Conservation (phyloP, 495 filamentous ascomycete species). For the Penicillium fimorum region DNA sequence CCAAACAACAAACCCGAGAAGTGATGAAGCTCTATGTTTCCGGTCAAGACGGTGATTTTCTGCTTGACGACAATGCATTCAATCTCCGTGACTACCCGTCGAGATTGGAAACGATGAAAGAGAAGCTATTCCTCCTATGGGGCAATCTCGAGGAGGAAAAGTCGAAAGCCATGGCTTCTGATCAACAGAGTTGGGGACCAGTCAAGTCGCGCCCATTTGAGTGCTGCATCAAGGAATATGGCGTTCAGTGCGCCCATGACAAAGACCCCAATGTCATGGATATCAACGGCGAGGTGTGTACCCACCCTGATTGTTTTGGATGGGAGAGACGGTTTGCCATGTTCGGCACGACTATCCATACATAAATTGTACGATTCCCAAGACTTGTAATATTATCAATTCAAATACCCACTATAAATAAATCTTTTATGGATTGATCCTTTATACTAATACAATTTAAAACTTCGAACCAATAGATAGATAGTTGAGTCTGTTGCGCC, state of each 20-base stretch:
- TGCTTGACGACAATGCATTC: conserved; percentile 64
- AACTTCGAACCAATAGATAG: background rate
- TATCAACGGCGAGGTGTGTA: conserved; percentile 28
- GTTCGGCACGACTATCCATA: conserved; percentile 48
- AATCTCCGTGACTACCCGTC: conserved; percentile 56
- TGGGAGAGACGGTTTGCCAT: conserved; percentile 54
- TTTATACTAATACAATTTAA: conserved; percentile 14
- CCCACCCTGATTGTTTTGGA: conserved; percentile 35
- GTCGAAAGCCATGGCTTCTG: conserved; percentile 14
- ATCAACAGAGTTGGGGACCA: conserved; percentile 13
- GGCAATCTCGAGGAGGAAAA: conserved; percentile 78
- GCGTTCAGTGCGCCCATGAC: conserved; percentile 40
- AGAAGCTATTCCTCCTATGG: conserved; percentile 81
- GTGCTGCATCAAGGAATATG: conserved; percentile 55
- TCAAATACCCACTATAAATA: conserved; percentile 3
- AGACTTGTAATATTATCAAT: background rate
- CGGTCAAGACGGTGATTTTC: conserved; percentile 59
- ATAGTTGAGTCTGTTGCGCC: conserved; percentile 5
- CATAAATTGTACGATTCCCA: conserved; percentile 1
- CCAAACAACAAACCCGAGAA: conserved; percentile 34
- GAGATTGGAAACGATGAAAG: conserved; percentile 52
- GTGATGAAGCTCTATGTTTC: conserved; percentile 65
- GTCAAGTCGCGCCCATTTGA: conserved; percentile 31
- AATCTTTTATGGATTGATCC: conserved; percentile 1
- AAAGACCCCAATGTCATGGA: conserved; percentile 22